Base-by-base conservation (phyloP, 306 rosid species). In the Vicia sativa region DNA sequence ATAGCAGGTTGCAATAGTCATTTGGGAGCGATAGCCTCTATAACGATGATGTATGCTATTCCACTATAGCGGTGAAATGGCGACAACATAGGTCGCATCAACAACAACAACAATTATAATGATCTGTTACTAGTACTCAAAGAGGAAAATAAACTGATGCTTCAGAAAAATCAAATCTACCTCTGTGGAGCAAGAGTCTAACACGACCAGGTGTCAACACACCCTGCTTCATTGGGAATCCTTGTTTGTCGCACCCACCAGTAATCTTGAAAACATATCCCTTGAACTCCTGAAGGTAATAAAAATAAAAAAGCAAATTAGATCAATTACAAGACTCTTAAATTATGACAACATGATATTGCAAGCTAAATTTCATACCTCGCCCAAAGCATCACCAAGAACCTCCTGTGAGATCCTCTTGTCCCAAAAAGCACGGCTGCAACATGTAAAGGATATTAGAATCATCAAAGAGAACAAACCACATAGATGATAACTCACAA, bases 151-250 rank as follows among this genome's bases (percentile, higher is more conserved):
- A 21, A 28, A 16, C 29, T 64, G 1, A 56, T 14, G 38, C 9
- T 18, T 12, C 1, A 10, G 0, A 5, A 2, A 26, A 45, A 64
- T 16, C 35, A 26, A 45, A 64, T 16, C 35, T 19, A 78, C 81
- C 81, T 66, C 81, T 49, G 9, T 78, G 74, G 6, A 78, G 81
- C 78, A 78, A 72, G 65, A 78, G 81, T 1, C 74, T 35, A 18
- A 78, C 77, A 66, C 81, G 74, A 1, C 78, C 78, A 72, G 81
- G 81, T 67, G 81, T 78, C 74, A 78, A 38, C 74, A 78, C 78
- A 37, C 81, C 81, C 70, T 78, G 78, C 74, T 78, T 78, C 81
- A 78, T 78, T 11, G 81, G 78, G 65, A 78, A 78, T 8, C 81
- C 78, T 72, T 78, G 81, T 41, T 72, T 78, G 74, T 78, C 81